These are phyloP conservation scores for Psilocybe cubensis DNA, from an alignment of 768 basidiomycete genomes.

Conservation along the genomic window DNA sequence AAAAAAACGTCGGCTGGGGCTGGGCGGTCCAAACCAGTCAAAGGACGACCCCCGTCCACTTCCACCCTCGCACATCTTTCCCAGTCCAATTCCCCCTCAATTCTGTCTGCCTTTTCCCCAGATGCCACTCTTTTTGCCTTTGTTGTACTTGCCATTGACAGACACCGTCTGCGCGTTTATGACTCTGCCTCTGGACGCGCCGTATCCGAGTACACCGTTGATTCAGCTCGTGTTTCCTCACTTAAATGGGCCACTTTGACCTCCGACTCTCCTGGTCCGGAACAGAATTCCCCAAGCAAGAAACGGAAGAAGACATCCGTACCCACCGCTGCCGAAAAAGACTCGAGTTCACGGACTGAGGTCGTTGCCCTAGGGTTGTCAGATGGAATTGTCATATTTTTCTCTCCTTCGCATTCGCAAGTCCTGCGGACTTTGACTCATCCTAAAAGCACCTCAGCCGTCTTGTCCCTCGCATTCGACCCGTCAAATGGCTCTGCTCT, in stretches of 20 bases:
- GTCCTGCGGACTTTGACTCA: conserved; percentile 59
- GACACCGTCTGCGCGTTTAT: conserved; percentile 70
- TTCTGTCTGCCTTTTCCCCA: conserved; percentile 63
- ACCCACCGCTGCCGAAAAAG: conserved; percentile 29
- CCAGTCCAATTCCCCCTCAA: conserved; percentile 47
- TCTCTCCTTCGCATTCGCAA: conserved; percentile 63
- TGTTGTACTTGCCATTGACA: conserved; percentile 69
- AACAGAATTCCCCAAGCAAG: conserved; percentile 44
- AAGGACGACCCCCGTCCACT: conserved; percentile 54
- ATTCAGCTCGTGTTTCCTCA: conserved; percentile 56
- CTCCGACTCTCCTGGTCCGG: conserved; percentile 13
- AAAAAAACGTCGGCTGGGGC: conserved; percentile 56
- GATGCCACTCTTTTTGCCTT: conserved; percentile 60
- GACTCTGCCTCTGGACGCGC: conserved; percentile 58
- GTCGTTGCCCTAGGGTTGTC: conserved; percentile 63
- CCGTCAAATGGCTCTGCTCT: conserved; percentile 37
- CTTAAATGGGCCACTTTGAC: conserved; percentile 52
- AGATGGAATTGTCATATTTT: conserved; percentile 60
- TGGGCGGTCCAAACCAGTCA: conserved; percentile 55
- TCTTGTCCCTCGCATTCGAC: conserved; percentile 49
- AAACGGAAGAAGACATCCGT: conserved; percentile 62
- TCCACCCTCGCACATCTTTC: conserved; percentile 59
- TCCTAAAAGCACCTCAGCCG: conserved; percentile 53
- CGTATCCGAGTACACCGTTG: conserved; percentile 59
- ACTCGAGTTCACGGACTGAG: conserved; percentile 33